phyloP scores from a whole-genome alignment of 331 rosid genomes.

The Malus hybrid region DNA sequence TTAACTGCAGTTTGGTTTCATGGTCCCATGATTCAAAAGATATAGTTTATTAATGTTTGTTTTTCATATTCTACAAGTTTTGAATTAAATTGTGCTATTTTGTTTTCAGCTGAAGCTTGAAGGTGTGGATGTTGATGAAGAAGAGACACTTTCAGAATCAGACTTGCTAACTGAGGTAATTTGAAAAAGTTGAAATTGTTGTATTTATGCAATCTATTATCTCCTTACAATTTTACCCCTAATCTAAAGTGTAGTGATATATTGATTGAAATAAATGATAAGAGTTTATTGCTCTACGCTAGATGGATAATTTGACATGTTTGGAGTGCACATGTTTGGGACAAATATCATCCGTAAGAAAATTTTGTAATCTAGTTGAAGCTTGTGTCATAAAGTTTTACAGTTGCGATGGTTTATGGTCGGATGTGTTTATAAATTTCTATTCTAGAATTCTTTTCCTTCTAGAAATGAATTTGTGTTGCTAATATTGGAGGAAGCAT shows the following conservation, averaged over 20 bases:
- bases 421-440: neutral
- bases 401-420: neutral
- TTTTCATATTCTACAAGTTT: neutral
- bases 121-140: conserved; percentile 75
- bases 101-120: conserved; percentile 62
- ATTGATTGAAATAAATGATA: neutral
- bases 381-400: neutral
- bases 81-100: conserved; percentile 1
- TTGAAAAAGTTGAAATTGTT: neutral
- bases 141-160: conserved; percentile 70
- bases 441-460: neutral
- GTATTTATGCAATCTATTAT: neutral
- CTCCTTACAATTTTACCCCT: neutral
- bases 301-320: neutral
- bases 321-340: neutral
- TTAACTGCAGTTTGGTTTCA: neutral
- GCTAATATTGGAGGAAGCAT: neutral
- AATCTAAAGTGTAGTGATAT: neutral
- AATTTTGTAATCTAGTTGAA: neutral
- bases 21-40: neutral
- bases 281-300: neutral
- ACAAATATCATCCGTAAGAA: neutral
- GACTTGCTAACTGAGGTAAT: conserved; percentile 77
- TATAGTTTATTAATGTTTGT: neutral
- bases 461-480: neutral